Base-by-base conservation (phyloP, 1,284 basidiomycete species). In the Meira nashicola region DNA sequence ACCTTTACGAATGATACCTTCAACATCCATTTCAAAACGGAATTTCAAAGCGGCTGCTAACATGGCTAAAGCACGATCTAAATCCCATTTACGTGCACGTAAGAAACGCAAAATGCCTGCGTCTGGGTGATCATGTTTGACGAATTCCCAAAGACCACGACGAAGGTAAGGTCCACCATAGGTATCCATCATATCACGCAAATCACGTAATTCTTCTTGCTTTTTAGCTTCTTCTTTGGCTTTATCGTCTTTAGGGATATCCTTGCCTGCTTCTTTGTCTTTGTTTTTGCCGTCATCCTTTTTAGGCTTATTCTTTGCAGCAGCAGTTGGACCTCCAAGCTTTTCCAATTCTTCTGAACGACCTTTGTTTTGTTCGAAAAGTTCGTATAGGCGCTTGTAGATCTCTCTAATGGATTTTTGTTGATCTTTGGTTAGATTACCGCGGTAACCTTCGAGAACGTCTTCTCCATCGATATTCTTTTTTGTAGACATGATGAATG, bases 11-110 rank as follows among this genome's bases (percentile, higher is more conserved):
- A 78, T 64, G 59, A 79, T 75, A 39, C 67, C 73, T 39, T 64
- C 57, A n/a, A 78, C 61, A 55, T 77, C 66, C 55, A 70, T 71
- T 47, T 79, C 78, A 44, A 77, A 65, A 57, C 77, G 76, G 72
- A 78, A 79, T 65, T 78, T 74, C 52, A 77, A 60, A 39, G 73
- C 74, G 41, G 74, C 74, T 33, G 73, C 66, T 38, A 70, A 55
- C 78, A 79, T 79, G 58, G 67, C 73, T 33, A 78, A 67, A 6
- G 77, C 74, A n/a, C 73, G 62, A 65, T 76, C 71, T 7, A 78
- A 62, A 59, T 79, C 75, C 70, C 71, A 79, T 62, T 60, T 75
- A 54, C 78, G 70, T 37, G 78, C 78, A 58, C 78, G 73, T 47
- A 79, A 63, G 65, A 78, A 79, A 46, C 78, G 73, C 38, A 78